Percentiles rank a stretch among this genome's conserved stretches.
phyloP scores from a whole-genome alignment of 169 alveolate genomes.

The Toxoplasma gondii region DNA sequence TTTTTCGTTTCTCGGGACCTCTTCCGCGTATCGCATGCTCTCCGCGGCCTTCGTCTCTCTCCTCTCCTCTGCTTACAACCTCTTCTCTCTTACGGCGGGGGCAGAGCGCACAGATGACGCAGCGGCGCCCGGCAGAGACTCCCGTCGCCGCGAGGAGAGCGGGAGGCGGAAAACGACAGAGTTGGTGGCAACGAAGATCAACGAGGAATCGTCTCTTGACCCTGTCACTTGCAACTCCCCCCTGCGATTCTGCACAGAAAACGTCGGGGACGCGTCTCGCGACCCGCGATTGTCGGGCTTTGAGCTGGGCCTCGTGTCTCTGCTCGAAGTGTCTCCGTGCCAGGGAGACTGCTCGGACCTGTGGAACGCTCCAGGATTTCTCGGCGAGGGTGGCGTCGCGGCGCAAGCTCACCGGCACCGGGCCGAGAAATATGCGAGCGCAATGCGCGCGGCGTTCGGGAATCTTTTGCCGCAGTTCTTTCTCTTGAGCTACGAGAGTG shows the following conservation, averaged over 20 bases:
- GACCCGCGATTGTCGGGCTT: background rate
- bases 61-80: background rate
- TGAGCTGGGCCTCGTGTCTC: background rate
- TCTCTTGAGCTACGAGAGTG: conserved; percentile 12
- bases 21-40: background rate
- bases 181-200: too few relatives aligned
- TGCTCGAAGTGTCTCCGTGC: background rate
- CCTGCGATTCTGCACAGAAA: too few relatives aligned
- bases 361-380: background rate
- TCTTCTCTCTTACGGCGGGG: background rate
- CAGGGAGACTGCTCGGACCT: background rate
- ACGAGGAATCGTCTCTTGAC: too few relatives aligned
- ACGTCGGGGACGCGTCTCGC: too few relatives aligned
- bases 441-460: conserved; percentile 29
- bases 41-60: background rate
- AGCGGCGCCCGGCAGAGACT: too few relatives aligned
- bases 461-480: background rate
- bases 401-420: background rate
- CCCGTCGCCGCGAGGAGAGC: too few relatives aligned
- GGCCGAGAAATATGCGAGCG: background rate
- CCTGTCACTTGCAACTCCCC: too few relatives aligned
- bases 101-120: too few relatives aligned
- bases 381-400: background rate
- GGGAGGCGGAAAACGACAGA: too few relatives aligned
- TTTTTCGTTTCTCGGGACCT: background rate